Base-by-base conservation (phyloP, 2,329 filamentous ascomycete species). In the Metarhizium robertsii region DNA sequence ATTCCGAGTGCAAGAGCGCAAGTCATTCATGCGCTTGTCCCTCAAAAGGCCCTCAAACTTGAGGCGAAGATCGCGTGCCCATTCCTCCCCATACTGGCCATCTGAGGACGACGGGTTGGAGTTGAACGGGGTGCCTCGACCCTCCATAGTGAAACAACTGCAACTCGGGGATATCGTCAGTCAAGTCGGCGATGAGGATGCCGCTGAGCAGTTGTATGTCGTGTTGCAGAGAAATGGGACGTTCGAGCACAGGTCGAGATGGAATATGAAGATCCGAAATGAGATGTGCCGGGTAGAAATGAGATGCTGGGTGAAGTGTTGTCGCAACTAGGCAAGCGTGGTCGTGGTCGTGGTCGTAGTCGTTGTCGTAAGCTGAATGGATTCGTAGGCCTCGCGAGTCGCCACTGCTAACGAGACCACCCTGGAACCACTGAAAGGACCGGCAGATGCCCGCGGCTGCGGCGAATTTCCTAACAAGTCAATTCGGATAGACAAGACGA, bases 41-140 rank as follows among this genome's bases (percentile, higher is more conserved):
- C 89, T 87, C 66, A 97, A 79, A 58, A 95, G 76, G 61, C 91
- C 87, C 69, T 95, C 90, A 70, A 96, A 96, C 66, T 90, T 87
- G 64, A 87, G 76, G 53, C 88, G 86, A 64, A 97, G 76, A 57
- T 91, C 88, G 64, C 83, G 80, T 30, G 91, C 90, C 84, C 86
- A 89, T 65, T 81, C 79, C 66, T 91, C 87, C 66, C 86, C 86
- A 64, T 83, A 81, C 6, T 77, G 73, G 43, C 65, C 63, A 47
- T 65, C 58, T 38, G 61, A 59, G 53, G 65, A 60, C 20, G 54
- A 52, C 40, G 63, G 61, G 55, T 61, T 63, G 47, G 67, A 61
- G 61, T 63, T 62, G 61, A 65, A 64, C 56, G 70, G 66, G 57
- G 64, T 67, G 63, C 65, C 64, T 65, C 67, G 70, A 61, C 69